A percentile compares a stretch with the other conserved stretches of the same genome.
Conservation (phyloP, 306 rosid species). For the Quercus ilex region DNA sequence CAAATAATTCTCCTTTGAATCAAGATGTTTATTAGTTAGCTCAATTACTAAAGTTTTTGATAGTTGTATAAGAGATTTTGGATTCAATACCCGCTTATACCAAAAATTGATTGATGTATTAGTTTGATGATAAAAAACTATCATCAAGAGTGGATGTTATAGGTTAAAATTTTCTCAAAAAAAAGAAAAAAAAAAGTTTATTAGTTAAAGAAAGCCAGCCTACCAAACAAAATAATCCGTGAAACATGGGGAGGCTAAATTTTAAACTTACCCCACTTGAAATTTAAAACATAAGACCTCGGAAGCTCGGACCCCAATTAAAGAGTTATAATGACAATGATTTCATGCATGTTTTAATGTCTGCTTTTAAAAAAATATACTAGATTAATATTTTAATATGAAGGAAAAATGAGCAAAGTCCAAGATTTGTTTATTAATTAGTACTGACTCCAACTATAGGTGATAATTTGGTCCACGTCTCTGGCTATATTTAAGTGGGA, state of each 20-base stretch:
- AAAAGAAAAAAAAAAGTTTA: too few species aligned
- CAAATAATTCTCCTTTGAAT: too few species aligned
- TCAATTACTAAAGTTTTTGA: too few species aligned
- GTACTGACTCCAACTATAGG: not conserved
- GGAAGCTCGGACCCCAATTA: not conserved
- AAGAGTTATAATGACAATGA: not conserved
- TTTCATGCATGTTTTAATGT: not conserved
- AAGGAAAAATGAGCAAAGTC: not conserved
- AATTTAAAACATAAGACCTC: not conserved
- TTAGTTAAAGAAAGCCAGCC: too few species aligned
- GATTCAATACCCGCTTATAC: accelerated
- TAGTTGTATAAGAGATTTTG: too few species aligned
- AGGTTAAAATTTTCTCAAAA: accelerated
- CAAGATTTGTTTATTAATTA: not conserved
- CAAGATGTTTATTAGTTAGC: too few species aligned
- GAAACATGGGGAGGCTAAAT: not conserved
- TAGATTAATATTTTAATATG: not conserved
- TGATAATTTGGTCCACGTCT: not conserved
- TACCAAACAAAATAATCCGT: too few species aligned
- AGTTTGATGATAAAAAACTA: accelerated
- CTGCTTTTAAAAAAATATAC: not conserved
- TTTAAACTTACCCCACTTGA: not conserved
- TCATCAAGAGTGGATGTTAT: accelerated
- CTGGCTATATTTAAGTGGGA: not conserved
- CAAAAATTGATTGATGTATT: too few species aligned